A percentile compares a stretch with the other conserved stretches of the same genome.
Conservation (phyloP, 306 rosid genomes). For the Erythrophleum fordii region DNA sequence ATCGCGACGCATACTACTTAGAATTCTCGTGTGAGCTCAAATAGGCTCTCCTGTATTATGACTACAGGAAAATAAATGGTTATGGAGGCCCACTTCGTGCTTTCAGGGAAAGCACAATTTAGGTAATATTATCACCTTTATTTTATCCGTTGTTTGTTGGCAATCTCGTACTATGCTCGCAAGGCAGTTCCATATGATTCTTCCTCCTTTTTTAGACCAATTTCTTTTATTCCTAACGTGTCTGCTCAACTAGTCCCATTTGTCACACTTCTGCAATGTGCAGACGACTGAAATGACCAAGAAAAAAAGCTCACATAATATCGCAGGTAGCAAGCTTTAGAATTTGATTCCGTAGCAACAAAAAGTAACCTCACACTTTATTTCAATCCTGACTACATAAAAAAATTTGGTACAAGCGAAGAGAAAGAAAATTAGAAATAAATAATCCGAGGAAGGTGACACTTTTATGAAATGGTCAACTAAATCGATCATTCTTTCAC, state of each 20-base stretch:
- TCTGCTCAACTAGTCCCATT: no score
- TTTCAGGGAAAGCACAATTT: neutral
- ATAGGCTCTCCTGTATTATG: neutral
- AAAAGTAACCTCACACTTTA: neutral
- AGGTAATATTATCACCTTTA: neutral
- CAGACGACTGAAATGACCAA: no score
- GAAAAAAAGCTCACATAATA: no score
- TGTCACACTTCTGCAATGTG: neutral
- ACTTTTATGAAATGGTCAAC: neutral
- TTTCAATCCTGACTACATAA: neutral
- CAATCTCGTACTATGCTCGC: neutral
- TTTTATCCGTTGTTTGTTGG: neutral
- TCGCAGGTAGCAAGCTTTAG: neutral
- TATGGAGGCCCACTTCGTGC: neutral
- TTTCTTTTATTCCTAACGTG: neutral
- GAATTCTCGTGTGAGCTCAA: neutral
- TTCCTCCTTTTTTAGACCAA: neutral
- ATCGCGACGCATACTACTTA: neutral
- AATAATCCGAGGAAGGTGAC: neutral
- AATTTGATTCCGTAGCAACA: neutral
- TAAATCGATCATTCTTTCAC: neutral
- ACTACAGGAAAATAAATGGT: neutral
- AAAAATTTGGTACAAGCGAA: neutral
- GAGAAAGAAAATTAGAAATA: neutral
- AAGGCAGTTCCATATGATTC: no score